A percentile compares a stretch with the other conserved stretches of the same genome.
Evolutionary conservation across 2,329 filamentous ascomycete species (phyloP).

Genomic region (Stylonectria norvegica): DNA sequence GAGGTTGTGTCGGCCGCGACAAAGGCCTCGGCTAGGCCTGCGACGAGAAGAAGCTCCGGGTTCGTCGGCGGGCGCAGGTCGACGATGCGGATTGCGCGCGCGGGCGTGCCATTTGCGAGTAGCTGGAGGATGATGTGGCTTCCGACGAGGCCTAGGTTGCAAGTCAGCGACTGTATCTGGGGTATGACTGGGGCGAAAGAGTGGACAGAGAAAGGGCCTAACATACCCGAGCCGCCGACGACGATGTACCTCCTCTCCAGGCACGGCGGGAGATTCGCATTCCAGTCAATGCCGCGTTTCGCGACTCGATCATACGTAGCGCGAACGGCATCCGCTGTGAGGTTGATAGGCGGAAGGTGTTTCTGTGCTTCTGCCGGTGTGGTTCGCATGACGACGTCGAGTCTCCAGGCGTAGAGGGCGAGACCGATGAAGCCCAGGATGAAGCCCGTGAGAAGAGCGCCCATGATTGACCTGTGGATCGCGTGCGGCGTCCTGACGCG

Average conservation of each 20-base stretch:
- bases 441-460: not conserved
- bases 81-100: slow-evolving; percentile 50
- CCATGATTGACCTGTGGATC: no score
- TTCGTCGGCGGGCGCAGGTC: slow-evolving; percentile 46
- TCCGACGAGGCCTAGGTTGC: slow-evolving; percentile 49
- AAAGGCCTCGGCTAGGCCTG: slow-evolving; percentile 38
- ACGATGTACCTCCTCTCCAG: slow-evolving; percentile 43
- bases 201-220: not conserved
- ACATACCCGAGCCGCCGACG: slow-evolving; percentile 45
- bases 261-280: slow-evolving; percentile 36
- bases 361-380: slow-evolving; percentile 36
- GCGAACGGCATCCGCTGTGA: slow-evolving; percentile 37
- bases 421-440: not conserved
- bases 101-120: slow-evolving; percentile 48
- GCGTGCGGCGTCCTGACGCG: no score
- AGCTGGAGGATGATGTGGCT: slow-evolving; percentile 53
- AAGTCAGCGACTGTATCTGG: no score
- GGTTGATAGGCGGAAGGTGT: slow-evolving; percentile 24
- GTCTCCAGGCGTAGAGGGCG: slow-evolving; percentile 25
- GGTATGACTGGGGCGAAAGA: not conserved
- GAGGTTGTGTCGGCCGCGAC: slow-evolving; percentile 50
- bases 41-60: slow-evolving; percentile 38
- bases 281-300: slow-evolving; percentile 37
- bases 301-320: slow-evolving; percentile 34
- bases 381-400: slow-evolving; percentile 36